Evolutionary conservation across 2,329 filamentous ascomycete species (phyloP).

Genomic region (Aspergillus terreus): DNA sequence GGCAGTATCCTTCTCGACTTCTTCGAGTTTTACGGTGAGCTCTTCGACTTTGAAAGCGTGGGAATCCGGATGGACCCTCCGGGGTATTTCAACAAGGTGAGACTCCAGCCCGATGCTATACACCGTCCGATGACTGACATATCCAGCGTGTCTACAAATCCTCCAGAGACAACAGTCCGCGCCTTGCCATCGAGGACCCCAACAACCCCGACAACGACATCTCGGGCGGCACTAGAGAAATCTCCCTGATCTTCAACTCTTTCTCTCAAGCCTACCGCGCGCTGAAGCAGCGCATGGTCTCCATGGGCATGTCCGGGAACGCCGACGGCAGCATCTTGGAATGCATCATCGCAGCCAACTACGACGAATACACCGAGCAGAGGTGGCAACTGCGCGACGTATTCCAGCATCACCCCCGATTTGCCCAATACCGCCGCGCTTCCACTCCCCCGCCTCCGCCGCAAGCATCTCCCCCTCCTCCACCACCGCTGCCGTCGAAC

Average conservation of each 20-base stretch:
- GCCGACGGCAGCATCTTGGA: conserved; percentile 60
- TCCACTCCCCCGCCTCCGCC: conserved; percentile 25
- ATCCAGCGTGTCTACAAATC: conserved; percentile 44
- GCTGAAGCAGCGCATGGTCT: conserved; percentile 57
- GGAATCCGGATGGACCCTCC: conserved; percentile 76
- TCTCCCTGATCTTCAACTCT: conserved; percentile 60
- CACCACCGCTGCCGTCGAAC: conserved; percentile 21
- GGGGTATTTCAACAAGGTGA: conserved; percentile 71
- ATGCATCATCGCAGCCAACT: conserved; percentile 72
- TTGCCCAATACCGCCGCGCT: conserved; percentile 26
- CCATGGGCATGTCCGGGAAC: conserved; percentile 17
- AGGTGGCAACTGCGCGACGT: conserved; percentile 59
- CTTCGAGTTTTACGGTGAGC: conserved; percentile 81
- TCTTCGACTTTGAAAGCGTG: conserved; percentile 65
- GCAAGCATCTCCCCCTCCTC: conserved; percentile 15
- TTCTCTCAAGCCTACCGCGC: conserved; percentile 64
- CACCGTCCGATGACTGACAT: conserved; percentile 6
- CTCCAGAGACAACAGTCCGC: conserved; percentile 57
- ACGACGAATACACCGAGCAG: conserved; percentile 68
- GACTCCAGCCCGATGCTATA: background rate
- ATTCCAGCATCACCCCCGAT: conserved; percentile 41
- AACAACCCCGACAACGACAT: conserved; percentile 86
- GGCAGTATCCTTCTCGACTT: conserved; percentile 83
- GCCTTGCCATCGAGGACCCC: conserved; percentile 86
- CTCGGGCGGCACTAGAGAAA: conserved; percentile 75